phyloP scores from a whole-genome alignment of 345 rosid genomes.

The Pelargonium nanum region DNA sequence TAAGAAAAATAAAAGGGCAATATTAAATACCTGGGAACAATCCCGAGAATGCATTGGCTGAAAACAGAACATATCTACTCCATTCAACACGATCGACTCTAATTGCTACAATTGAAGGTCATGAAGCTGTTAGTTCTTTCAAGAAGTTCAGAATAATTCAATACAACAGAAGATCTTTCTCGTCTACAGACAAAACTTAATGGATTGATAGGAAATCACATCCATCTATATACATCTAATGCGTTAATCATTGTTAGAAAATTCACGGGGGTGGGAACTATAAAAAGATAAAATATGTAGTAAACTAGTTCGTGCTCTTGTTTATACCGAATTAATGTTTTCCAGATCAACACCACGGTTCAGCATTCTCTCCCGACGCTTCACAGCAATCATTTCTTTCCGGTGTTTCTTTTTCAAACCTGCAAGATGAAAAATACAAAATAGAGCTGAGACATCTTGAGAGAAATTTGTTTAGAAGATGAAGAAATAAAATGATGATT shows the following conservation, averaged over 20 bases:
- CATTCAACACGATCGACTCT: constrained; percentile 58
- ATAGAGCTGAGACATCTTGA: neutral
- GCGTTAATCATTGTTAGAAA: too few relatives aligned
- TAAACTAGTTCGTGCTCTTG: neutral
- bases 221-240: too few relatives aligned
- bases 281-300: neutral
- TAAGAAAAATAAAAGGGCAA: neutral
- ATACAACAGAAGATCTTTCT: neutral
- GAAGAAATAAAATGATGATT: too few relatives aligned
- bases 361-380: constrained; percentile 76
- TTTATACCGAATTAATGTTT: constrained; percentile 49
- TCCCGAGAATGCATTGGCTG: constrained; percentile 77
- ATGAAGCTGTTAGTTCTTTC: constrained; percentile 5
- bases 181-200: neutral
- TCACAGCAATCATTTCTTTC: constrained; percentile 69
- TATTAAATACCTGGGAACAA: constrained; percentile 63
- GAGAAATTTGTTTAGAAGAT: neutral
- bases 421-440: constrained; percentile 16
- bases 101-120: constrained; percentile 36
- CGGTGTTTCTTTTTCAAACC: constrained; percentile 79
- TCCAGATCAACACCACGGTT: constrained; percentile 67
- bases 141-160: neutral
- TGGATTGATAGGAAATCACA: neutral
- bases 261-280: neutral
- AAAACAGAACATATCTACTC: constrained; percentile 55